These are phyloP conservation scores for Mycena galopus DNA, from an alignment of 768 basidiomycete genomes.

Conservation along the genomic window DNA sequence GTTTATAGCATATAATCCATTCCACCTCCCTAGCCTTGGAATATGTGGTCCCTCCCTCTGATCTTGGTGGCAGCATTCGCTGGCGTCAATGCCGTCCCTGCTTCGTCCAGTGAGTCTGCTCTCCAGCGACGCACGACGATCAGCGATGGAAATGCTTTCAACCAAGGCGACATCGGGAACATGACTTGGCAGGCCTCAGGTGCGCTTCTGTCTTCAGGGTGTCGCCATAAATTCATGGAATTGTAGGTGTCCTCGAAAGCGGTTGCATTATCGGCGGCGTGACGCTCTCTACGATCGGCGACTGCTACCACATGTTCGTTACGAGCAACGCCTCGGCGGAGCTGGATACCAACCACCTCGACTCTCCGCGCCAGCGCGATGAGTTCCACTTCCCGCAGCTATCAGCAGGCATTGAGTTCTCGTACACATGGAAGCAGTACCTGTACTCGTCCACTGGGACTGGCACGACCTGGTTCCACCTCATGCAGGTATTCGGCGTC, in stretches of 20 bases:
- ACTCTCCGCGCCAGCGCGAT: conserved; percentile 38
- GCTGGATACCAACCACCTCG: conserved; percentile 34
- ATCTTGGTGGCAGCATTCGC: too few relatives aligned
- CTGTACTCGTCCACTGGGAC: conserved; percentile 35
- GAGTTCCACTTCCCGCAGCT: conserved; percentile 32
- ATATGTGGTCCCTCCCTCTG: too few relatives aligned
- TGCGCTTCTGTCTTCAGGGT: background rate
- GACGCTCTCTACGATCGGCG: conserved; percentile 4
- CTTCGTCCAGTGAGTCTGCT: too few relatives aligned
- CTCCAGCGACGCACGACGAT: too few relatives aligned
- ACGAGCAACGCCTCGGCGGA: conserved; percentile 18
- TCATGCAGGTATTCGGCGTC: conserved; percentile 36
- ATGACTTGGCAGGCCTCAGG: conserved; percentile 23
- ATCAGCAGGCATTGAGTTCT: conserved; percentile 12
- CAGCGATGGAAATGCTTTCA: conserved; percentile 1
- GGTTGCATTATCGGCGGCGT: too few relatives aligned
- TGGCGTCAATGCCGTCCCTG: too few relatives aligned
- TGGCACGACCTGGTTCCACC: conserved; percentile 39
- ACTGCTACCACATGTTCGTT: conserved; percentile 36
- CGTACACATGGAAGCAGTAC: conserved; percentile 37
- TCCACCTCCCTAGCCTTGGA: too few relatives aligned
- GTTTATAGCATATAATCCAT: too few relatives aligned
- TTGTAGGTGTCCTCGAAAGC: conserved; percentile 16
- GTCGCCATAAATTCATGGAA: background rate
- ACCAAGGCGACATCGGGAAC: conserved; percentile 2